Evolutionary conservation across 2,329 filamentous ascomycete genomes (phyloP).

Genomic region (Aspergillus glaucus): DNA sequence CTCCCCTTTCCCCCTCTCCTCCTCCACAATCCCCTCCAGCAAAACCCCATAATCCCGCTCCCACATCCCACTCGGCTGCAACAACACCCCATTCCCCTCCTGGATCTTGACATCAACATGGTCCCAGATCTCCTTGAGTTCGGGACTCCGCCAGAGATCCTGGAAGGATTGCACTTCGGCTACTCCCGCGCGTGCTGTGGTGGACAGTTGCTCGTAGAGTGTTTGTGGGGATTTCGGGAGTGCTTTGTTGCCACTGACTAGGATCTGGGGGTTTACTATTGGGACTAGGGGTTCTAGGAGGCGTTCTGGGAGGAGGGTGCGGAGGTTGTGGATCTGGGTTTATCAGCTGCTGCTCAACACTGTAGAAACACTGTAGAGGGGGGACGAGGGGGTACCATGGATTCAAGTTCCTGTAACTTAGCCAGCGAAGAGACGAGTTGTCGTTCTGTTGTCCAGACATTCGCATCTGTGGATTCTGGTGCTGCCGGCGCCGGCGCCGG

Average conservation of each 20-base stretch:
- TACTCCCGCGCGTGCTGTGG: slow-evolving; percentile 29
- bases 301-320: slow-evolving; percentile 35
- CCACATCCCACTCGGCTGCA: slow-evolving; percentile 36
- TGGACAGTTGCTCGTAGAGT: slow-evolving; percentile 29
- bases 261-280: slow-evolving; percentile 26
- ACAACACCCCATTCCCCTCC: slow-evolving; percentile 31
- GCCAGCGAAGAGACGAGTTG: slow-evolving; percentile 35
- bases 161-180: slow-evolving; percentile 35
- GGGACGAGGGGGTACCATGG: slow-evolving; percentile 15
- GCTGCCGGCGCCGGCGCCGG: neutral
- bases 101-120: slow-evolving; percentile 30
- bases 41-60: slow-evolving; percentile 34
- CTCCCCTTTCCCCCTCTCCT: slow-evolving; percentile 23
- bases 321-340: slow-evolving; percentile 37
- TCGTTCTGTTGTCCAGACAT: slow-evolving; percentile 27
- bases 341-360: neutral
- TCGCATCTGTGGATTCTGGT: neutral
- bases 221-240: slow-evolving; percentile 28
- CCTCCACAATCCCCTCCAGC: slow-evolving; percentile 23
- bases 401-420: slow-evolving; percentile 36
- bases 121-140: slow-evolving; percentile 35
- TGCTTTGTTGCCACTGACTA: slow-evolving; percentile 5
- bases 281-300: slow-evolving; percentile 35
- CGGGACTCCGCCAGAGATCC: slow-evolving; percentile 33
- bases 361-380: neutral